A percentile compares a stretch with the other conserved stretches of the same genome.
Evolutionary conservation across 2,329 filamentous ascomycete species (phyloP).

Genomic region (Dryadomyces quercus-mongolicae): DNA sequence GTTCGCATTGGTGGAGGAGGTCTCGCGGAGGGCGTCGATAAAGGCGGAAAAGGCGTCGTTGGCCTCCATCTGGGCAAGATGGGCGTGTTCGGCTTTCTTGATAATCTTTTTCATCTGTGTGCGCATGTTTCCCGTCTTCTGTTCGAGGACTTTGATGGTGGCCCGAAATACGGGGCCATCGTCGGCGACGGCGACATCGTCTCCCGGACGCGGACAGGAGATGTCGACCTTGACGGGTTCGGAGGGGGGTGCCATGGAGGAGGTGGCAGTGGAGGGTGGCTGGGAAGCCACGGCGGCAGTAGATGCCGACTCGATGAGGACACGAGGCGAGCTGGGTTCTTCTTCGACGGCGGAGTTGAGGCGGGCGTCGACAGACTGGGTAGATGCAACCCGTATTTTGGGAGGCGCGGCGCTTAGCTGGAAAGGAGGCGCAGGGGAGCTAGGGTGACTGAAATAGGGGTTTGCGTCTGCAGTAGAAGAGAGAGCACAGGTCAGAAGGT

Average conservation of each 20-base stretch:
- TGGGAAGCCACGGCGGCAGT: constrained; percentile 9
- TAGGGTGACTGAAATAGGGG: constrained; percentile 41
- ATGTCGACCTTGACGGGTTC: constrained; percentile 72
- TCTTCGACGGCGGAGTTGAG: constrained; percentile 60
- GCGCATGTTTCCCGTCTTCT: constrained; percentile 92
- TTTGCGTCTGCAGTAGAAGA: constrained; percentile 25
- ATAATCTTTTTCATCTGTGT: constrained; percentile 91
- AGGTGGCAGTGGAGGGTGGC: constrained; percentile 6
- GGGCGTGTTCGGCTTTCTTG: constrained; percentile 82
- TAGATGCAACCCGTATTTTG: constrained; percentile 71
- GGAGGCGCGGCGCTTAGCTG: constrained; percentile 56
- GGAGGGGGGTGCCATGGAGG: constrained; percentile 16
- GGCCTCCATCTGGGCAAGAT: constrained; percentile 65
- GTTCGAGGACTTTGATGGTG: constrained; percentile 90
- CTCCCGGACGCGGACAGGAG: constrained; percentile 70
- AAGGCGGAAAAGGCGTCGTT: constrained; percentile 79
- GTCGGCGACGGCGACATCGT: constrained; percentile 74
- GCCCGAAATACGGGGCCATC: constrained; percentile 93
- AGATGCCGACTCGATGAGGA: constrained; percentile 1
- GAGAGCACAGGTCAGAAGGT: not conserved
- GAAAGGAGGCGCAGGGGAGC: constrained; percentile 59
- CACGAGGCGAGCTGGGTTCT: constrained; percentile 42
- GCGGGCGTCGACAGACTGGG: constrained; percentile 75
- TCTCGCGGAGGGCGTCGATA: constrained; percentile 75
- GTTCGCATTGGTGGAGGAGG: constrained; percentile 82